A percentile compares a stretch with the other conserved stretches of the same genome.
Evolutionary conservation across 306 rosid genomes (phyloP).

Genomic region (Pyrus pyrifolia): DNA sequence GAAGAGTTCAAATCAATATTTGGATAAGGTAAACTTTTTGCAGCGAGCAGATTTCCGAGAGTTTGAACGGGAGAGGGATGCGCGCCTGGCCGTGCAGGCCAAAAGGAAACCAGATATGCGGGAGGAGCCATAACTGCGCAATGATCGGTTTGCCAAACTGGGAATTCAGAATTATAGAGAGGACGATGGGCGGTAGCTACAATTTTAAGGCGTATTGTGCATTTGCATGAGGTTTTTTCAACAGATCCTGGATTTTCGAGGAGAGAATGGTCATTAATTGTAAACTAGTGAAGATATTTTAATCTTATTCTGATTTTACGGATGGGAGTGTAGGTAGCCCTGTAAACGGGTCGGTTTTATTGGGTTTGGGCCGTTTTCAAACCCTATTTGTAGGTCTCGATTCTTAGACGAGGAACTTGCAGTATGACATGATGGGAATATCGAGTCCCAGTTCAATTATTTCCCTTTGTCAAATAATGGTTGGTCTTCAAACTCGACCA

Average conservation of each 20-base stretch:
- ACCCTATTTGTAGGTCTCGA: not conserved
- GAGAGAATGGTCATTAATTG: constrained; percentile 14
- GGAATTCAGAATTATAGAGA: not conserved
- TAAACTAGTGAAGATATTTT: constrained; percentile 11
- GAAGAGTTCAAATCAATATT: constrained; percentile 94
- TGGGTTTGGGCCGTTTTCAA: too few relatives aligned
- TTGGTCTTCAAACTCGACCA: not conserved
- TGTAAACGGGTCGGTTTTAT: too few relatives aligned
- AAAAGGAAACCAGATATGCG: constrained; percentile 79
- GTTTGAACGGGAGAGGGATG: constrained; percentile 97
- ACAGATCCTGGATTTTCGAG: constrained; percentile 3
- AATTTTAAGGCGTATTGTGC: constrained; percentile 8
- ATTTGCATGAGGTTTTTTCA: constrained; percentile 16
- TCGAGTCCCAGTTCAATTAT: not conserved
- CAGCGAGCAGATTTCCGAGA: constrained; percentile 93
- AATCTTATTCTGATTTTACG: not conserved
- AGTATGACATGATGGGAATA: not conserved
- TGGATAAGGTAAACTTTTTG: constrained; percentile 80
- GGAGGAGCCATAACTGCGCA: constrained; percentile 44
- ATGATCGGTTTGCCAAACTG: not conserved
- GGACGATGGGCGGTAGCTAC: constrained; percentile 10
- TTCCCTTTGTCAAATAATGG: not conserved
- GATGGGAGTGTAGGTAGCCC: not conserved
- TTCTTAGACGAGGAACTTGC: not conserved
- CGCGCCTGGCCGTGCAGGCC: constrained; percentile 67